These are phyloP conservation scores for Epichloe hybrida DNA, from an alignment of 2,329 filamentous ascomycete species.

Conservation along the genomic window DNA sequence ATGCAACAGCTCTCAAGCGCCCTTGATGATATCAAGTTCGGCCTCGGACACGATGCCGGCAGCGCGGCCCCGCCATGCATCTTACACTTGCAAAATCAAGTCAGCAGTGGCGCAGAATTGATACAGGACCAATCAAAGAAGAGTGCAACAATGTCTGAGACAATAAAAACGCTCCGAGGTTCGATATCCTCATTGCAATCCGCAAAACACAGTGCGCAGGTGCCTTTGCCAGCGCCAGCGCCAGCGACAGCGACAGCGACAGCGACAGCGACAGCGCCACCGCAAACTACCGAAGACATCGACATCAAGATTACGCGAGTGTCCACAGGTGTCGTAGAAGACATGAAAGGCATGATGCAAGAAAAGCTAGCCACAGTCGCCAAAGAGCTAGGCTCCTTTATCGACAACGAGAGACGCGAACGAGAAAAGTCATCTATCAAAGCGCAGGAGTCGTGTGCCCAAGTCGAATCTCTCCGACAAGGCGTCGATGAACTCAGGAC, in stretches of 20 bases:
- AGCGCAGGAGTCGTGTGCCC: constrained; percentile 5
- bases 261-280: too few species aligned
- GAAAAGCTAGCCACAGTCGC: constrained; percentile 2
- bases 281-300: not conserved
- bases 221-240: not conserved
- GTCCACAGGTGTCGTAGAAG: not conserved
- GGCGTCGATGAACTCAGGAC: constrained; percentile 2
- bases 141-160: not conserved
- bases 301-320: constrained; percentile 3
- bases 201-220: not conserved
- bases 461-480: not conserved
- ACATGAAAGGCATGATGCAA: constrained; percentile 1
- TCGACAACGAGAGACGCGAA: constrained; percentile 10
- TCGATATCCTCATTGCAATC: not conserved
- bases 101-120: not conserved
- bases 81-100: not conserved
- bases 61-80: not conserved
- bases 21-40: not conserved
- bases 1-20: not conserved
- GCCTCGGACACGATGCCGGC: not conserved
- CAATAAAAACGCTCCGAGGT: constrained; percentile 1
- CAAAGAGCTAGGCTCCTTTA: constrained; percentile 7
- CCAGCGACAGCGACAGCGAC: too few species aligned
- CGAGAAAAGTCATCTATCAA: constrained; percentile 3
- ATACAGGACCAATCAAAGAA: constrained; percentile 2